A percentile compares a stretch with the other conserved stretches of the same genome.
Evolutionary conservation across 2,329 filamentous ascomycete genomes (phyloP).

Genomic region (Boeremia exigua): DNA sequence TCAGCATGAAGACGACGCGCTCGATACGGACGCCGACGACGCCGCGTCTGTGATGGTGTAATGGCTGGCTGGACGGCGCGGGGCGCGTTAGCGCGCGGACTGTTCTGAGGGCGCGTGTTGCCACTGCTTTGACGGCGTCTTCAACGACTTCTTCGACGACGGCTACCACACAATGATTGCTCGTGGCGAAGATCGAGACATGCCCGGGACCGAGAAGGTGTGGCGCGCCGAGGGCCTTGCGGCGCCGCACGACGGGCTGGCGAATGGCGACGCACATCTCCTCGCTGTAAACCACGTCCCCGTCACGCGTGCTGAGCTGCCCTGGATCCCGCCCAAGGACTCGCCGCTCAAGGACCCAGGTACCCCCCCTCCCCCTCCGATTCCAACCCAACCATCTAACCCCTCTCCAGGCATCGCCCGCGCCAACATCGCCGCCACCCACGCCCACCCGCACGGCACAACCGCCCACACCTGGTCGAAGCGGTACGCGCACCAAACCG

Average conservation of each 20-base stretch:
- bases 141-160: neutral
- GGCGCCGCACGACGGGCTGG: neutral
- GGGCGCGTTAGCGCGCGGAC: neutral
- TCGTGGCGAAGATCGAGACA: neutral
- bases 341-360: constrained; percentile 16
- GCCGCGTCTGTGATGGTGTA: neutral
- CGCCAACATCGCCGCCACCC: constrained; percentile 51
- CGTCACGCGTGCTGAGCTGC: constrained; percentile 14
- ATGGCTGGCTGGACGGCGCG: neutral
- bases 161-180: too few species aligned
- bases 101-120: neutral
- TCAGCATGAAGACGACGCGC: constrained; percentile 3
- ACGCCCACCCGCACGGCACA: constrained; percentile 52
- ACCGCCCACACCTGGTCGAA: constrained; percentile 47
- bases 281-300: constrained; percentile 13
- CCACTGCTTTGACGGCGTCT: too few species aligned
- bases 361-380: neutral
- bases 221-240: constrained; percentile 5
- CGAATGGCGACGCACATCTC: neutral
- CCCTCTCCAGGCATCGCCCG: constrained; percentile 46
- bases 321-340: constrained; percentile 15
- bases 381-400: neutral
- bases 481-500: constrained; percentile 49
- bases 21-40: too few species aligned
- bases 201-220: constrained; percentile 1